Percentiles rank a stretch among this genome's conserved stretches.
Conservation (phyloP, 1,284 basidiomycete genomes). For the Wallemia mellicola region DNA sequence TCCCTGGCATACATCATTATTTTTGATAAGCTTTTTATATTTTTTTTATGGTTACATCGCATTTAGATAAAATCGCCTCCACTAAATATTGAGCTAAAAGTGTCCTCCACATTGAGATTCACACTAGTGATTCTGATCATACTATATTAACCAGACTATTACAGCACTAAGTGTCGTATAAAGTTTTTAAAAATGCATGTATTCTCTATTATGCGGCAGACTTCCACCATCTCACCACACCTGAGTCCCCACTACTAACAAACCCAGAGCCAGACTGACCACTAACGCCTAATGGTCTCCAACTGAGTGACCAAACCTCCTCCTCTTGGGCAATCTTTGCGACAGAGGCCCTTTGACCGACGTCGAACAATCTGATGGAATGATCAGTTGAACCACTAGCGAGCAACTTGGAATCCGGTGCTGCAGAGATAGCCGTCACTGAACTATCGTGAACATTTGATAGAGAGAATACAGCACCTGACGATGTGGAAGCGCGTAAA, state of each 20-base stretch:
- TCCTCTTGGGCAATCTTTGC: conserved; percentile 8
- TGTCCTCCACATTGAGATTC: too few species aligned
- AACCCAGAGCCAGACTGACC: conserved; percentile 8
- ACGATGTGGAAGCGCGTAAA: conserved; percentile 6
- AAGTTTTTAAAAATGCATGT: not conserved
- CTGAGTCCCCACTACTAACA: conserved; percentile 9
- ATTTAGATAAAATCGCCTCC: too few species aligned
- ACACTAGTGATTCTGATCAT: not conserved
- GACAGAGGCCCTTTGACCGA: conserved; percentile 7
- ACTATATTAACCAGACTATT: too few species aligned
- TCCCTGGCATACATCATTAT: too few species aligned
- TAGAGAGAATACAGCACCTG: not conserved
- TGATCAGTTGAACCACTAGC: conserved; percentile 6
- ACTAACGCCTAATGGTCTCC: conserved; percentile 9
- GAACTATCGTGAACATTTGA: not conserved
- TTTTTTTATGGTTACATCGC: too few species aligned
- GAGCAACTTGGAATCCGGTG: not conserved
- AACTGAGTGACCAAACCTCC: conserved; percentile 10
- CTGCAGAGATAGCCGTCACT: not conserved
- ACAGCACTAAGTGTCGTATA: too few species aligned
- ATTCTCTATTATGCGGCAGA: not conserved
- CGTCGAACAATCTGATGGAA: conserved; percentile 9
- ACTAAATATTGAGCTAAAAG: too few species aligned
- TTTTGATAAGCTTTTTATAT: too few species aligned
- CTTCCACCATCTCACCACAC: conserved; percentile 8